phyloP scores from a whole-genome alignment of 352 stramenopile genomes.

The Phytophthora hibernalis region DNA sequence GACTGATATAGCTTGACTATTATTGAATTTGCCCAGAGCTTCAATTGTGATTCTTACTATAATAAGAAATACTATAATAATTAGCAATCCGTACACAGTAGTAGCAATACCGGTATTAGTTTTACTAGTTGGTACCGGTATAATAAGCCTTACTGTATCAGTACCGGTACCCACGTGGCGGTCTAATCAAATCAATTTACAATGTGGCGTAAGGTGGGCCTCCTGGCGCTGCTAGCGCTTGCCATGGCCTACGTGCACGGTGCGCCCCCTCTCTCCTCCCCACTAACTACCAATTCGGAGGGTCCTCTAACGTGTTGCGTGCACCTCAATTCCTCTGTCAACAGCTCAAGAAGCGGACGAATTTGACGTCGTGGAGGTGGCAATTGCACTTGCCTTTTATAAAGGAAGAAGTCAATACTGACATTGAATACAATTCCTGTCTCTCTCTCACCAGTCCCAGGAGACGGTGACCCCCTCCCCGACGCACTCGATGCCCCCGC shows the following conservation, averaged over 20 bases:
- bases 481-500: conserved; percentile 17
- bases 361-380: conserved; percentile 51
- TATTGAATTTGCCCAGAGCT: too few relatives aligned
- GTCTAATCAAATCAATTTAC: neutral
- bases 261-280: neutral
- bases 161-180: too few relatives aligned
- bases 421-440: neutral
- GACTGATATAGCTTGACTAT: too few relatives aligned
- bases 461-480: conserved; percentile 13
- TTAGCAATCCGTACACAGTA: too few relatives aligned
- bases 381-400: neutral
- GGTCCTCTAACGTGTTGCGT: conserved; percentile 1
- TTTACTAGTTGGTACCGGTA: too few relatives aligned
- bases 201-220: conserved; percentile 44
- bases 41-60: too few relatives aligned
- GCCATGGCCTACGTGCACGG: conserved; percentile 38
- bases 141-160: too few relatives aligned
- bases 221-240: conserved; percentile 40
- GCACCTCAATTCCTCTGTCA: neutral
- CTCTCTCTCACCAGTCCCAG: conserved; percentile 8
- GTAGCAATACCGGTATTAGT: too few relatives aligned
- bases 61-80: too few relatives aligned
- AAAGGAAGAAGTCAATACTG: neutral
- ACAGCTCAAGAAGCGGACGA: conserved; percentile 56
- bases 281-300: neutral